Evolutionary conservation across 805 yeast genomes (phyloP).

Genomic region (Blastobotrys americana): DNA sequence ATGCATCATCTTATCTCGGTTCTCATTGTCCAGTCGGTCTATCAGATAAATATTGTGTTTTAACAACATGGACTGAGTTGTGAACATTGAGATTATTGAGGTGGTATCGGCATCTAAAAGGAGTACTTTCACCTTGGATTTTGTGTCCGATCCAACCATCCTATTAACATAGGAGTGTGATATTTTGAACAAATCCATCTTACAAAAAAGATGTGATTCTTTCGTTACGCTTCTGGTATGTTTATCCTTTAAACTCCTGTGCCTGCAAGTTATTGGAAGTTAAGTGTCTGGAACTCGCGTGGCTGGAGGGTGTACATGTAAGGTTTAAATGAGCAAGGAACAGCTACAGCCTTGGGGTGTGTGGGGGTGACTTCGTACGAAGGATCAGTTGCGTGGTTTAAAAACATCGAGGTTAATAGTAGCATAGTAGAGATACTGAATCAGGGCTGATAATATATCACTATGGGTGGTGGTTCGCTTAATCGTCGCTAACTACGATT

Average conservation of each 20-base stretch:
- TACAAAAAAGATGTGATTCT: no score
- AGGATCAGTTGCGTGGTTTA: no score
- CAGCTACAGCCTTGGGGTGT: no score
- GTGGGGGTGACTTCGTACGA: no score
- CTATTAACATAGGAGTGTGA: conserved; percentile 35
- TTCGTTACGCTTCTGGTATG: neutral
- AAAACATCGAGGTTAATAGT: no score
- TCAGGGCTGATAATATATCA: no score
- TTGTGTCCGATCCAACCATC: conserved; percentile 28
- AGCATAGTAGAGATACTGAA: no score
- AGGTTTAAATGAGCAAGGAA: no score
- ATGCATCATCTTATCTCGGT: conserved; percentile 68
- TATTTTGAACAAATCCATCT: conserved; percentile 35
- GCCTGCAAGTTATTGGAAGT: neutral
- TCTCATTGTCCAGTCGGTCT: conserved; percentile 52
- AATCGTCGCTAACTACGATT: no score
- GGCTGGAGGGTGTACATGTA: no score
- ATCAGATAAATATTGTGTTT: conserved; percentile 79
- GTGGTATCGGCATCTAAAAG: conserved; percentile 77
- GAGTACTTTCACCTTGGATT: conserved; percentile 56
- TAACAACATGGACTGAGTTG: conserved; percentile 79
- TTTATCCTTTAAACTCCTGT: neutral
- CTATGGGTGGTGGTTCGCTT: no score
- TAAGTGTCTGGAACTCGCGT: no score
- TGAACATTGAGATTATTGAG: conserved; percentile 75